Percentiles rank a stretch among this genome's conserved stretches.
Evolutionary conservation across 805 yeast species (phyloP).

Genomic region (Saccharomyces kudriavzevii): DNA sequence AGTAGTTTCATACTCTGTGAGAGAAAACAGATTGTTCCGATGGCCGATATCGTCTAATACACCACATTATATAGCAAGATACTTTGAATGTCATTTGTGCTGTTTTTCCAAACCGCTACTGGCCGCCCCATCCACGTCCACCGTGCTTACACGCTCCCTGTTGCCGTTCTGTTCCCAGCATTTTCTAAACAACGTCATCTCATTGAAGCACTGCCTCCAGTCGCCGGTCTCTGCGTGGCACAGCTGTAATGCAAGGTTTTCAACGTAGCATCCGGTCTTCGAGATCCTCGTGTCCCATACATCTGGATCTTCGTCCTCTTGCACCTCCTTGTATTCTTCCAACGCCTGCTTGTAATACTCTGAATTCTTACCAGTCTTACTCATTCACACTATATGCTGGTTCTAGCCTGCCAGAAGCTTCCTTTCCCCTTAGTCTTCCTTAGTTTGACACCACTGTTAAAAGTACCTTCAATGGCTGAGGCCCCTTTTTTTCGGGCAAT

Average conservation of each 20-base stretch:
- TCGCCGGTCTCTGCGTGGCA: slow-evolving; percentile 79
- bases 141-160: slow-evolving; percentile 36
- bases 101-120: background rate
- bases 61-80: background rate
- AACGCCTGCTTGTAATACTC: slow-evolving; percentile 25
- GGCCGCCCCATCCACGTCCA: slow-evolving; percentile 13
- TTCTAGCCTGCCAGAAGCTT: background rate
- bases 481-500: background rate
- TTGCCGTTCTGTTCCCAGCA: slow-evolving; percentile 59
- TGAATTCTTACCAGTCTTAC: slow-evolving; percentile 3
- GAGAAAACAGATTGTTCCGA: background rate
- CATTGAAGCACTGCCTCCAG: slow-evolving; percentile 66
- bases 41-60: background rate
- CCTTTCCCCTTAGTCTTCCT: background rate
- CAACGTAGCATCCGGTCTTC: slow-evolving; percentile 67
- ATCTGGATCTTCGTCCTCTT: slow-evolving; percentile 56
- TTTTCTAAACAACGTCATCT: slow-evolving; percentile 53
- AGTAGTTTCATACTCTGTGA: background rate
- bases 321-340: slow-evolving; percentile 25
- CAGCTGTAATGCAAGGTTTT: slow-evolving; percentile 59
- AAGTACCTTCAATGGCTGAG: background rate
- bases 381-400: background rate
- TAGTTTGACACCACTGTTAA: background rate
- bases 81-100: background rate
- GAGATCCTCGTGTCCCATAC: slow-evolving; percentile 71